Conservation (phyloP, 352 stramenopile species). For the Peronospora destructor region DNA sequence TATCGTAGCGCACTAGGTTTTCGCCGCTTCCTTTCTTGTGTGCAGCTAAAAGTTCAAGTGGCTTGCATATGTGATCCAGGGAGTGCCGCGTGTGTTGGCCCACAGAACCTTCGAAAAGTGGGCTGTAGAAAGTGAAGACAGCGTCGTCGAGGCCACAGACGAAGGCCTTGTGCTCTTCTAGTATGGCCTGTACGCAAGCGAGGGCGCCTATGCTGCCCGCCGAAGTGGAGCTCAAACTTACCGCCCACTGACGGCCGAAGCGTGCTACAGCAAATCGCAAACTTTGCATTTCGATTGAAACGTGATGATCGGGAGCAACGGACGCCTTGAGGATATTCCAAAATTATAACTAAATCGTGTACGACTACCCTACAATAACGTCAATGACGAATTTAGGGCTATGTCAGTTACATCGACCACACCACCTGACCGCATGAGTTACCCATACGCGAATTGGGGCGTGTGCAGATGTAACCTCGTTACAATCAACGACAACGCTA, state of each 20-base stretch:
- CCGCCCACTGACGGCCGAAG: background rate
- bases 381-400: no score
- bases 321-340: background rate
- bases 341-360: background rate
- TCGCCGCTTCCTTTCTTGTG: conserved; percentile 5
- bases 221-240: conserved; percentile 6
- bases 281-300: background rate
- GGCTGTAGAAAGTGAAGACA: conserved; percentile 61
- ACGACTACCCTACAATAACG: no score
- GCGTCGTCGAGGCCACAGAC: conserved; percentile 40
- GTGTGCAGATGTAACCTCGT: no score
- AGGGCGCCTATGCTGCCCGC: conserved; percentile 19
- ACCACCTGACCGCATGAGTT: no score
- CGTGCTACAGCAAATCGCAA: background rate
- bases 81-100: conserved; percentile 76
- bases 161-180: conserved; percentile 58
- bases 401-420: no score
- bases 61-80: conserved; percentile 73
- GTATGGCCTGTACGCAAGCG: conserved; percentile 49
- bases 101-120: conserved; percentile 50
- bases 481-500: no score
- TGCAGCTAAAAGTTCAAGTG: conserved; percentile 33
- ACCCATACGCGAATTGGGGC: no score
- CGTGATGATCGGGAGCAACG: no score
- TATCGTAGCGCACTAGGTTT: conserved; percentile 51